These are phyloP conservation scores for Vinca minor DNA, from an alignment of 257 asterid genomes.

Conservation along the genomic window DNA sequence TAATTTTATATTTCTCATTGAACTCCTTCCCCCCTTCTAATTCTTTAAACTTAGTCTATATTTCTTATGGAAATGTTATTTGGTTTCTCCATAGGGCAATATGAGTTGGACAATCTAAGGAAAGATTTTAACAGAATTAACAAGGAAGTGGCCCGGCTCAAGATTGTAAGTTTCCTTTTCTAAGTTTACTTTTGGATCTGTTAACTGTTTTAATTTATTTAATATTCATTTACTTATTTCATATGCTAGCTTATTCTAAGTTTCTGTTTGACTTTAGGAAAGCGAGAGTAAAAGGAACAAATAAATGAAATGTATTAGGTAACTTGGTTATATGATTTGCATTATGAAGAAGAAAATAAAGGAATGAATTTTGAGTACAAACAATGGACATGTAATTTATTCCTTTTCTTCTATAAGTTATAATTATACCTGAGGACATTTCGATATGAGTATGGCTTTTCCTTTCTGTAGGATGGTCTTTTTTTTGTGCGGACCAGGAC, in stretches of 20 bases:
- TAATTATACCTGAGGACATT: too few relatives aligned
- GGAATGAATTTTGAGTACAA: too few relatives aligned
- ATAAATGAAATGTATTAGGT: background rate
- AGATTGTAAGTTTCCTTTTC: slow-evolving; percentile 44
- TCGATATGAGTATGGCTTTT: background rate
- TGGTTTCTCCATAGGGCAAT: slow-evolving; percentile 49
- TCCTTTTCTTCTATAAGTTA: too few relatives aligned
- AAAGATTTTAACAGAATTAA: slow-evolving; percentile 62
- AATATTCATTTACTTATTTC: background rate
- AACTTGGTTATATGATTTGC: background rate
- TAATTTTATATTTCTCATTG: slow-evolving; percentile 17
- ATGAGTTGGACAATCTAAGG: slow-evolving; percentile 64
- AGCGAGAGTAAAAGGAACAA: background rate
- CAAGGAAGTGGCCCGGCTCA: slow-evolving; percentile 67
- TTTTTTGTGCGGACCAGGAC: background rate
- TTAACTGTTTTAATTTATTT: background rate
- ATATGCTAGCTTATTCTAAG: background rate
- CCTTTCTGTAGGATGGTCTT: background rate
- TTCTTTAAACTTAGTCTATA: background rate
- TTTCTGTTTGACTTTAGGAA: background rate
- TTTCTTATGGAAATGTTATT: background rate
- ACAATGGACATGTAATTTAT: too few relatives aligned
- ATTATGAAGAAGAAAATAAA: too few relatives aligned
- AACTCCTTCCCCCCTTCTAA: background rate
- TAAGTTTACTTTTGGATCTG: background rate